These are phyloP conservation scores for Trichomonascaceae sp. DNA, from an alignment of 1,139 yeast genomes.

Conservation along the genomic window DNA sequence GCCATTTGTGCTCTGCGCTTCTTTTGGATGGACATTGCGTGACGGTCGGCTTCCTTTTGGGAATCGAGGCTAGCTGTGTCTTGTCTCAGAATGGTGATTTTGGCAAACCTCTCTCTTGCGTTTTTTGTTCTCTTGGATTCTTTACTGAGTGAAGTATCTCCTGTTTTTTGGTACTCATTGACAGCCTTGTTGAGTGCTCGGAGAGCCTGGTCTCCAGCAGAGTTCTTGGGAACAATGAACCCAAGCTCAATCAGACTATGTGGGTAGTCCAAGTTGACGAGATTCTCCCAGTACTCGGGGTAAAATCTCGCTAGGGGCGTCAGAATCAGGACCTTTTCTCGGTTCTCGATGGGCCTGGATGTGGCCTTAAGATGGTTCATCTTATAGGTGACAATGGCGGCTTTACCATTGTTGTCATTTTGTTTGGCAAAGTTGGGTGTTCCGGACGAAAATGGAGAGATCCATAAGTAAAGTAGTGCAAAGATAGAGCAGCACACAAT, in stretches of 20 bases:
- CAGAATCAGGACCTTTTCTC: constrained; percentile 69
- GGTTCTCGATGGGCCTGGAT: constrained; percentile 53
- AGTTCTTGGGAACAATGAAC: constrained; percentile 72
- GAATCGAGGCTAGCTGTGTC: constrained; percentile 60
- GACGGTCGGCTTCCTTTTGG: constrained; percentile 62
- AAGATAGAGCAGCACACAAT: constrained; percentile 7
- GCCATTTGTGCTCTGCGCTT: constrained; percentile 87
- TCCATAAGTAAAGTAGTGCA: constrained; percentile 8
- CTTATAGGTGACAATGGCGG: constrained; percentile 75
- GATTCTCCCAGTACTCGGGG: constrained; percentile 77
- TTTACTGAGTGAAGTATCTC: background rate
- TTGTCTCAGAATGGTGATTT: constrained; percentile 79
- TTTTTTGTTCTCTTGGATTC: background rate
- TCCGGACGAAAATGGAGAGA: constrained; percentile 8
- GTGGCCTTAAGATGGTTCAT: constrained; percentile 64
- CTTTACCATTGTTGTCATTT: constrained; percentile 44
- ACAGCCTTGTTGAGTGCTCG: constrained; percentile 59
- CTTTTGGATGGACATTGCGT: constrained; percentile 62
- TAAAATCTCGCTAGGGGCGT: constrained; percentile 84
- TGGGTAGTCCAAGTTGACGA: constrained; percentile 64
- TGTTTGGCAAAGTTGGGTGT: constrained; percentile 8
- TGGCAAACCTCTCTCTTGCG: constrained; percentile 51
- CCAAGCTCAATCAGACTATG: constrained; percentile 78
- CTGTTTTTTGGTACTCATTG: constrained; percentile 43
- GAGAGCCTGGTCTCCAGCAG: constrained; percentile 70